phyloP scores from a whole-genome alignment of 305 asterid species.

The Stenogyne calaminthoides region DNA sequence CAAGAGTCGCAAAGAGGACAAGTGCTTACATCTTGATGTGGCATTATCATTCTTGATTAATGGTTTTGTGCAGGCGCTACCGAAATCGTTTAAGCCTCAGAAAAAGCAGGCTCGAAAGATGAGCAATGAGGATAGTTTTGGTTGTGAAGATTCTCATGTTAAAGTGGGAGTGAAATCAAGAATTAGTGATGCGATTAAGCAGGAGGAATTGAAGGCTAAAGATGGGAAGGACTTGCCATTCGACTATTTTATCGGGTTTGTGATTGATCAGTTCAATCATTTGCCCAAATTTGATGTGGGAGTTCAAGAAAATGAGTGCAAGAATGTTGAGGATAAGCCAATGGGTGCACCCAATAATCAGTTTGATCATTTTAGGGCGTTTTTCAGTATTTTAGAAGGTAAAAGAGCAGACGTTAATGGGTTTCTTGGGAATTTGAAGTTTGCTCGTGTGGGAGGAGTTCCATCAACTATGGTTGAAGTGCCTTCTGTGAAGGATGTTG shows the following conservation, averaged over 20 bases:
- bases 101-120: constrained; percentile 52
- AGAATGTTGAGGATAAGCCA: constrained; percentile 35
- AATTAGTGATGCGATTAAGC: constrained; percentile 35
- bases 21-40: constrained; percentile 70
- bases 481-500: constrained; percentile 63
- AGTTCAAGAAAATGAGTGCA: constrained; percentile 48
- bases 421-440: constrained; percentile 72
- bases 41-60: constrained; percentile 66
- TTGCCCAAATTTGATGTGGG: constrained; percentile 63
- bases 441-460: constrained; percentile 94
- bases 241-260: constrained; percentile 67
- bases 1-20: constrained; percentile 49
- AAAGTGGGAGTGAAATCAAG: constrained; percentile 34
- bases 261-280: constrained; percentile 71
- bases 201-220: constrained; percentile 43
- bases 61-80: constrained; percentile 79
- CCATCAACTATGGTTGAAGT: constrained; percentile 79
- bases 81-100: constrained; percentile 57
- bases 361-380: constrained; percentile 64
- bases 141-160: constrained; percentile 30
- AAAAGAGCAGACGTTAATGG: constrained; percentile 82
- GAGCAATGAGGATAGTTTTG: constrained; percentile 33
- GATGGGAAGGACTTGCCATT: constrained; percentile 62
- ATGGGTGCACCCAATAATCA: constrained; percentile 33
- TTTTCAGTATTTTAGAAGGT: constrained; percentile 70